These are phyloP conservation scores for Scolecobasidium constrictum DNA, from an alignment of 2,329 filamentous ascomycete genomes.

Conservation along the genomic window DNA sequence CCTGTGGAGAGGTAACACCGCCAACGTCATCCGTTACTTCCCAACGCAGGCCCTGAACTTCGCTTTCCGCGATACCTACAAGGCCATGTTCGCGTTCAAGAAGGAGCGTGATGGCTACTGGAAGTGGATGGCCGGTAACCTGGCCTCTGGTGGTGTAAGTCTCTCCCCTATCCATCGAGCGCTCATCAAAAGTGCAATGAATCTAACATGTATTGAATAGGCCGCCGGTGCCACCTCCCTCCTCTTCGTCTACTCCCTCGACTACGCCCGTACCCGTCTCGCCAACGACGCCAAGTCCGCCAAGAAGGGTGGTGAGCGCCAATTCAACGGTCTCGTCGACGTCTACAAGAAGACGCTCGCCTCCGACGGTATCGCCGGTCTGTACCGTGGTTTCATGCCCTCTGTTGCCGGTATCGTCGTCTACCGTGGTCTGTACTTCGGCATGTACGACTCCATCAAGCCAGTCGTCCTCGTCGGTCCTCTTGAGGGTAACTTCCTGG, in stretches of 20 bases:
- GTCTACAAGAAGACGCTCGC: slow-evolving; percentile 99
- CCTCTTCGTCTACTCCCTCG: slow-evolving; percentile 99
- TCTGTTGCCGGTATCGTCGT: slow-evolving; percentile 98
- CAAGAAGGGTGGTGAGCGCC: slow-evolving; percentile 92
- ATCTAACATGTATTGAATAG: slow-evolving; percentile 28
- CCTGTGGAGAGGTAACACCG: slow-evolving; percentile 99
- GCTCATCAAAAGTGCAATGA: slow-evolving; percentile 8
- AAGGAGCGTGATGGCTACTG: slow-evolving; percentile 97
- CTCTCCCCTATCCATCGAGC: slow-evolving; percentile 5
- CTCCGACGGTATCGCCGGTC: slow-evolving; percentile 96
- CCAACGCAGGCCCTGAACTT: slow-evolving; percentile 99
- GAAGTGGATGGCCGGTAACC: slow-evolving; percentile 99
- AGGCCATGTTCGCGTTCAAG: slow-evolving; percentile 99
- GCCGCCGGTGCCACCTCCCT: slow-evolving; percentile 99
- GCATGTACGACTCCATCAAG: slow-evolving; percentile 99
- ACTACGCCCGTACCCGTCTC: slow-evolving; percentile 99
- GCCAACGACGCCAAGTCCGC: slow-evolving; percentile 99
- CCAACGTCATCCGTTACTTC: slow-evolving; percentile 99
- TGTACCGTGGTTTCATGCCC: slow-evolving; percentile 99
- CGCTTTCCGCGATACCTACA: slow-evolving; percentile 99
- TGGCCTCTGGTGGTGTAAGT: slow-evolving; percentile 98
- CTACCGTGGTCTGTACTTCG: slow-evolving; percentile 99
- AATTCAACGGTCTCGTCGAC: slow-evolving; percentile 99
- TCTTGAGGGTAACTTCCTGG: slow-evolving; percentile 98
- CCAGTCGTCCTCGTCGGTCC: slow-evolving; percentile 83